These are phyloP conservation scores for Leishmania lainsoni DNA, from an alignment of 208 protist species.

Conservation along the genomic window DNA sequence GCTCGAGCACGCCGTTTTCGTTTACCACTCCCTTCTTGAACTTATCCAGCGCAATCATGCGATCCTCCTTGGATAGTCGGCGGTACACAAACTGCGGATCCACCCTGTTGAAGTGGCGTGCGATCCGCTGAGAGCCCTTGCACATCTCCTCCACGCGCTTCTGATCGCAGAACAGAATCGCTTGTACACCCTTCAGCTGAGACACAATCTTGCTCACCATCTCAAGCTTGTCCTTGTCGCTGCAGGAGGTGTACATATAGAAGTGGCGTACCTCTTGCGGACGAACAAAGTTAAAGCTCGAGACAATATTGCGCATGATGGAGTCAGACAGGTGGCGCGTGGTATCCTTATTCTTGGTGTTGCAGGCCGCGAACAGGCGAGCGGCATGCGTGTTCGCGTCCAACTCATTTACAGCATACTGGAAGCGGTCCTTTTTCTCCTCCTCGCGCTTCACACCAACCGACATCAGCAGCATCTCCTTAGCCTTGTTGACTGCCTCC, in stretches of 20 bases:
- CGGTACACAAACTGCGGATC: slow-evolving; percentile 83
- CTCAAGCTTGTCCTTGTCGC: slow-evolving; percentile 85
- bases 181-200: slow-evolving; percentile 89
- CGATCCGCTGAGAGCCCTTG: slow-evolving; percentile 55
- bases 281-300: slow-evolving; percentile 80
- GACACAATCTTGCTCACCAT: slow-evolving; percentile 79
- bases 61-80: slow-evolving; percentile 72
- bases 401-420: slow-evolving; percentile 88
- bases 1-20: slow-evolving; percentile 79
- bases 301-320: slow-evolving; percentile 74
- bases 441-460: slow-evolving; percentile 70
- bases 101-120: slow-evolving; percentile 81
- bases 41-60: slow-evolving; percentile 68
- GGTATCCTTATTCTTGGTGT: slow-evolving; percentile 78
- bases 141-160: slow-evolving; percentile 85
- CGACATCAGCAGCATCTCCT: slow-evolving; percentile 56
- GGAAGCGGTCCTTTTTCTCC: slow-evolving; percentile 76
- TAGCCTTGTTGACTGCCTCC: slow-evolving; percentile 63
- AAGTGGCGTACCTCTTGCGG: slow-evolving; percentile 86
- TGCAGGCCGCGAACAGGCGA: slow-evolving; percentile 72
- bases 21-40: slow-evolving; percentile 89
- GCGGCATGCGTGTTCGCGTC: slow-evolving; percentile 70
- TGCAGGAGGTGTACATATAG: slow-evolving; percentile 54
- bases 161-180: slow-evolving; percentile 86
- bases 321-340: slow-evolving; percentile 67